Conservation (phyloP, 2,329 filamentous ascomycete species). For the Cytospora paraplurivora region DNA sequence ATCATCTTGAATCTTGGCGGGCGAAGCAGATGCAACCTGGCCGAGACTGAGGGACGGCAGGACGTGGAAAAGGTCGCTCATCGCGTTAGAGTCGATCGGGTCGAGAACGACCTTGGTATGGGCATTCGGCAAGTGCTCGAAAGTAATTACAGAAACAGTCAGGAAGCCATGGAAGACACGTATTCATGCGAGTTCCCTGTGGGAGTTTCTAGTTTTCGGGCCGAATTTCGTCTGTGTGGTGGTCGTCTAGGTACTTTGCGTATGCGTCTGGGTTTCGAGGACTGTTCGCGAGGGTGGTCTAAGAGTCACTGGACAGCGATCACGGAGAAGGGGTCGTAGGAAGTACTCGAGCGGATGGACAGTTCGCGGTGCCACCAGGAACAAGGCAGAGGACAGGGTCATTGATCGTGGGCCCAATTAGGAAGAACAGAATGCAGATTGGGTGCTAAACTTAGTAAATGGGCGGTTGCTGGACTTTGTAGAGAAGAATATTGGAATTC, state of each 20-base stretch:
- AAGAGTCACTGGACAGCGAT: neutral
- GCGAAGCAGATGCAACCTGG: neutral
- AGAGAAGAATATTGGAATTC: too few relatives aligned
- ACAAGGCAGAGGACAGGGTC: too few relatives aligned
- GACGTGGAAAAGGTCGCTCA: conserved; percentile 25
- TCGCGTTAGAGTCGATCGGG: conserved; percentile 14
- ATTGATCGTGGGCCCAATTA: too few relatives aligned
- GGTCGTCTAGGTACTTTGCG: neutral
- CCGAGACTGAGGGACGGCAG: conserved; percentile 18
- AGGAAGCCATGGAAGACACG: conserved; percentile 11
- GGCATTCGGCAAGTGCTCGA: conserved; percentile 16
- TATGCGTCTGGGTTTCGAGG: neutral
- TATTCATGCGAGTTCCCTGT: neutral
- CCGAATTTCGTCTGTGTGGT: neutral
- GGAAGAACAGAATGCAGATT: too few relatives aligned
- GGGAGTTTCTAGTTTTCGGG: neutral
- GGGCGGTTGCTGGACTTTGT: too few relatives aligned
- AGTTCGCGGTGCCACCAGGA: too few relatives aligned
- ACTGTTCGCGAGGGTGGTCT: too few relatives aligned
- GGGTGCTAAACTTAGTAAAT: too few relatives aligned
- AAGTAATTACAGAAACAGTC: neutral
- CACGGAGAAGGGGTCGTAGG: neutral
- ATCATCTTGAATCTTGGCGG: conserved; percentile 5
- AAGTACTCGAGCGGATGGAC: too few relatives aligned
- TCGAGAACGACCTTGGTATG: neutral